Evolutionary conservation across 129 eudicot species (phyloP).

Genomic region (Flaveria sonorensis): DNA sequence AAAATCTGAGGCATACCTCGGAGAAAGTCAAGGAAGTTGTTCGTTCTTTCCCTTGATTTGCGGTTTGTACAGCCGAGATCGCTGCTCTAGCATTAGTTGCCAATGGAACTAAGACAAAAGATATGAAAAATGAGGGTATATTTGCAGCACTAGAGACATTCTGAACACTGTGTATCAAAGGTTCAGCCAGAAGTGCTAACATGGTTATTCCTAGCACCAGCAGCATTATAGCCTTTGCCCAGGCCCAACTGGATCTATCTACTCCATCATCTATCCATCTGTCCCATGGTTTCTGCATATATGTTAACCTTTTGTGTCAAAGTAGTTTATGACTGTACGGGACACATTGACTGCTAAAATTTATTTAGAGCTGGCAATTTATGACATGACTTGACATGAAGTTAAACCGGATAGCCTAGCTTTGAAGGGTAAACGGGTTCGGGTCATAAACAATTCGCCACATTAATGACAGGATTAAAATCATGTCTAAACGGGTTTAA

Average conservation of each 20-base stretch:
- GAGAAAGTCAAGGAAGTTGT: slow-evolving; percentile 74
- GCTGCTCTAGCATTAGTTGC: slow-evolving; percentile 73
- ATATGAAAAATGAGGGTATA: slow-evolving; percentile 61
- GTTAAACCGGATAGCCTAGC: too few relatives aligned
- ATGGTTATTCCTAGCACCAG: slow-evolving; percentile 56
- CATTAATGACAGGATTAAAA: too few relatives aligned
- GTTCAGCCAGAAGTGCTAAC: slow-evolving; percentile 69
- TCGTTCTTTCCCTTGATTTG: slow-evolving; percentile 43
- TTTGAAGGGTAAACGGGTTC: too few relatives aligned
- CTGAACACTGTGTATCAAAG: slow-evolving; percentile 63
- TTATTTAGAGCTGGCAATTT: too few relatives aligned
- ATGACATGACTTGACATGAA: too few relatives aligned
- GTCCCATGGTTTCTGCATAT: slow-evolving; percentile 52
- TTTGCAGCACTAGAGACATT: slow-evolving; percentile 51
- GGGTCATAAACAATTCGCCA: too few relatives aligned
- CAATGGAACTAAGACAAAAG: slow-evolving; percentile 64
- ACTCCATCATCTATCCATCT: slow-evolving; percentile 44
- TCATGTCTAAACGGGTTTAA: too few relatives aligned
- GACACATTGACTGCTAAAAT: neutral
- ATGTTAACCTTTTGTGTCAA: slow-evolving; percentile 2
- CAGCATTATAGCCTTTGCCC: slow-evolving; percentile 56
- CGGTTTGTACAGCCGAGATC: slow-evolving; percentile 54
- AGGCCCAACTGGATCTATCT: slow-evolving; percentile 46
- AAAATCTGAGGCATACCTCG: slow-evolving; percentile 45
- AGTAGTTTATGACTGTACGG: neutral